phyloP scores from a whole-genome alignment of 495 filamentous ascomycete genomes.

The Gamarada debralockiae region DNA sequence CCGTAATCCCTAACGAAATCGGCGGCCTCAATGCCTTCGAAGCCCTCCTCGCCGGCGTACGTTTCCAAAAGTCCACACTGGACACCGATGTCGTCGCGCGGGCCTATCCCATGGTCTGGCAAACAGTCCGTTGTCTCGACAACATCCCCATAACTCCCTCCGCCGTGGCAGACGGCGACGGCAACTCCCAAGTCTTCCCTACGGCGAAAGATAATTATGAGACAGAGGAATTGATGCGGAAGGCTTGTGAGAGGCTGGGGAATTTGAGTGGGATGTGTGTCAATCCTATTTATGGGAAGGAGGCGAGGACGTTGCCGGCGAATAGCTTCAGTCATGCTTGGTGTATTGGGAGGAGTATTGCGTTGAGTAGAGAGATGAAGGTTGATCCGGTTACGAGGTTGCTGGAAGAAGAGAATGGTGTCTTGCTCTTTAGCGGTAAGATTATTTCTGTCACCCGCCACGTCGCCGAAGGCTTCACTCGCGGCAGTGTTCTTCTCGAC shows the following conservation, averaged over 20 bases:
- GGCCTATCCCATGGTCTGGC: slow-evolving; percentile 52
- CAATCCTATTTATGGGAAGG: slow-evolving; percentile 15
- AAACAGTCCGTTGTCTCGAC: slow-evolving; percentile 50
- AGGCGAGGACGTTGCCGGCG: slow-evolving; percentile 18
- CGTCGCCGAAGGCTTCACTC: slow-evolving; percentile 21
- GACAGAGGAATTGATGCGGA: slow-evolving; percentile 21
- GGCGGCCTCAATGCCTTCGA: slow-evolving; percentile 53
- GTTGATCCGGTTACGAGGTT: slow-evolving; percentile 39
- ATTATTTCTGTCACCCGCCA: slow-evolving; percentile 22
- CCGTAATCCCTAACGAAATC: slow-evolving; percentile 49
- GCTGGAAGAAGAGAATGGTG: slow-evolving; percentile 34
- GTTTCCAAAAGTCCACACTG: slow-evolving; percentile 42
- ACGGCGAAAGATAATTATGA: slow-evolving; percentile 18
- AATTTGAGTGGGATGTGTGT: slow-evolving; percentile 30
- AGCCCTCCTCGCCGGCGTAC: slow-evolving; percentile 46
- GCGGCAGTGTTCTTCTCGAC: slow-evolving; percentile 20
- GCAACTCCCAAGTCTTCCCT: slow-evolving; percentile 34
- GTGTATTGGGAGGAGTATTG: slow-evolving; percentile 41
- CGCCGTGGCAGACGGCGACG: slow-evolving; percentile 35
- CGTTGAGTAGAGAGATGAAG: slow-evolving; percentile 34
- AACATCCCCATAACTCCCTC: slow-evolving; percentile 17
- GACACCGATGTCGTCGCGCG: slow-evolving; percentile 55
- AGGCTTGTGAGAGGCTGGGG: slow-evolving; percentile 14
- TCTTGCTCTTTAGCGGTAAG: slow-evolving; percentile 23
- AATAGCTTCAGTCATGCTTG: too few relatives aligned